Percentiles rank a stretch among this genome's conserved stretches.
phyloP scores from a whole-genome alignment of 768 basidiomycete species.

The Ramaria sp. region DNA sequence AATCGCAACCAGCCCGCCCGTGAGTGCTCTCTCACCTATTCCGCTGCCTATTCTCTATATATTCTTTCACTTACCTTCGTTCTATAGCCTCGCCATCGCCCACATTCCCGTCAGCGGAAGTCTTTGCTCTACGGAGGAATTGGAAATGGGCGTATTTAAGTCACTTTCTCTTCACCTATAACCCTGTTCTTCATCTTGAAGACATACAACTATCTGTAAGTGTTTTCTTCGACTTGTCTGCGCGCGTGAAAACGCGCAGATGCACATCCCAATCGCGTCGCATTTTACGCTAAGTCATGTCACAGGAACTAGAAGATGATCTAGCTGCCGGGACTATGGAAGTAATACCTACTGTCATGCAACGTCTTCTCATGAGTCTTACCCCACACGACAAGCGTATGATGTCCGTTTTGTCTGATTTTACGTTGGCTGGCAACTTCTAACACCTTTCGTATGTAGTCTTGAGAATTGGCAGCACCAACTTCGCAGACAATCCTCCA shows the following conservation, averaged over 20 bases:
- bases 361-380: conserved; percentile 58
- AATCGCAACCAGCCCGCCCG: conserved; percentile 2
- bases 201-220: conserved; percentile 60
- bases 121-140: conserved; percentile 53
- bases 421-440: conserved; percentile 15
- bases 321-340: conserved; percentile 46
- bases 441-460: conserved; percentile 26
- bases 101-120: conserved; percentile 6
- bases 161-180: conserved; percentile 85
- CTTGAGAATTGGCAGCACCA: conserved; percentile 69
- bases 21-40: background rate
- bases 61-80: background rate
- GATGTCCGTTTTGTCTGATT: conserved; percentile 34
- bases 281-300: background rate
- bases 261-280: background rate
- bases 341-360: conserved; percentile 64
- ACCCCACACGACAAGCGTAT: conserved; percentile 69
- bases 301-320: conserved; percentile 72
- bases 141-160: conserved; percentile 92
- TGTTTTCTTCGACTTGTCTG: conserved; percentile 4
- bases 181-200: conserved; percentile 54
- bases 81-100: conserved; percentile 16
- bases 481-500: conserved; percentile 67
- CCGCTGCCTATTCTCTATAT: background rate
- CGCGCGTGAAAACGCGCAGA: conserved; percentile 3